Evolutionary conservation across 768 basidiomycete genomes (phyloP), one percentile per base, ranked within the genome.

Genomic region (Pleurotus tuber-regium): DNA sequence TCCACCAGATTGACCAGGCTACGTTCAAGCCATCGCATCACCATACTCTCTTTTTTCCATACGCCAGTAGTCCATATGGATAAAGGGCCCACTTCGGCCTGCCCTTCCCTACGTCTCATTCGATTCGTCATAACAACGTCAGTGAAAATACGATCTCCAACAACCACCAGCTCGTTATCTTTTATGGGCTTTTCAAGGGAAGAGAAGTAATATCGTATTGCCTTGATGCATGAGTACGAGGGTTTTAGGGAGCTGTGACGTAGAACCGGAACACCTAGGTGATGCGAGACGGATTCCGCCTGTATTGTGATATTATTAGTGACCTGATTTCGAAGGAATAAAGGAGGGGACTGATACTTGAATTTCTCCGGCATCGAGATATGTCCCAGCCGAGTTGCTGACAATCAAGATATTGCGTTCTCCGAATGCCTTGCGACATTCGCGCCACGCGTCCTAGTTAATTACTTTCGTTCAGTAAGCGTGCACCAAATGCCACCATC

Each of bases 71-170:
- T 89, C 84, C 81, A 87, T 26, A 91, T 70, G 0, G 84, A 75
- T 43, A 91, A 62, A 4, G 87, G 85, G 0, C 83, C 84, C 21
- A 51, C 29, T 38, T 30, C 39, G 18, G 16, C 33, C 38, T 24
- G 16, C 16, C 16, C 40, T 28, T 35, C 40, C 18, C 51, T 59
- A 23, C 52, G 62, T 23, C 65, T 66, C 73, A 94, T 84, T 29
- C 92, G 83, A 59, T 89, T 87, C 7, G 92, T 87, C 66, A 98
- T 74, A 47, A 98, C 79, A 14, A 94, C 70, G 64, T 99, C 96
- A 0, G 96, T 99, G 60, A 97, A 88, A 46, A 98, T 69, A 9
- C 96, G 80, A 70, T 99, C 96, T 0, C 96, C 96, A 10, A 99
- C 85, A 31, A 98, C 68, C 51, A 98, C 70, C 36, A 97, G 71